These are phyloP conservation scores for Fusarium hainanense DNA, from an alignment of 2,329 filamentous ascomycete species.

Conservation along the genomic window DNA sequence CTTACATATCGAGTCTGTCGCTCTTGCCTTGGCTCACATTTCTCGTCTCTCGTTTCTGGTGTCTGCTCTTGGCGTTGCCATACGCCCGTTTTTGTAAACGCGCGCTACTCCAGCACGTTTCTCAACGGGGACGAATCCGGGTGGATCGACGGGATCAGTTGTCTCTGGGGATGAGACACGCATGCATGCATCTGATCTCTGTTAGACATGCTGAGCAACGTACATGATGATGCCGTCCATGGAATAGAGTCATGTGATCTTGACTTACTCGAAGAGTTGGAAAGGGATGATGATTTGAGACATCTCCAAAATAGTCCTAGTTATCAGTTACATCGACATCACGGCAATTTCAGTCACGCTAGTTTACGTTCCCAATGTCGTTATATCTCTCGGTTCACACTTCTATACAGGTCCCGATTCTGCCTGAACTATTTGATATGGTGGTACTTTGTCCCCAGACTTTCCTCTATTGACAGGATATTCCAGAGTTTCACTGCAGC, in stretches of 20 bases:
- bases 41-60: not conserved
- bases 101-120: conserved; percentile 12
- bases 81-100: not conserved
- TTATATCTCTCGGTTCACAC: not conserved
- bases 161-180: conserved; percentile 20
- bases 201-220: not conserved
- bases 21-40: conserved; percentile 11
- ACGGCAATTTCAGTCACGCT: not conserved
- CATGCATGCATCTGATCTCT: conserved; percentile 1
- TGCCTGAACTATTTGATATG: not conserved
- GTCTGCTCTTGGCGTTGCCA: not conserved
- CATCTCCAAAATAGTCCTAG: not conserved
- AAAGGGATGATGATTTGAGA: not conserved
- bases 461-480: not conserved
- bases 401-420: not conserved
- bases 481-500: not conserved
- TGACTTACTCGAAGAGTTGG: not conserved
- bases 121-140: conserved; percentile 5
- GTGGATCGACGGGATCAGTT: not conserved
- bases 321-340: not conserved
- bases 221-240: not conserved
- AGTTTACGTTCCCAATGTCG: not conserved
- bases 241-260: conserved; percentile 20
- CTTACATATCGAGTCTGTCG: not conserved
- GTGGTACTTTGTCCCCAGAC: not conserved